Evolutionary conservation across 108 stramenopile species (phyloP).

Genomic region (Discostella stelligeroides): DNA sequence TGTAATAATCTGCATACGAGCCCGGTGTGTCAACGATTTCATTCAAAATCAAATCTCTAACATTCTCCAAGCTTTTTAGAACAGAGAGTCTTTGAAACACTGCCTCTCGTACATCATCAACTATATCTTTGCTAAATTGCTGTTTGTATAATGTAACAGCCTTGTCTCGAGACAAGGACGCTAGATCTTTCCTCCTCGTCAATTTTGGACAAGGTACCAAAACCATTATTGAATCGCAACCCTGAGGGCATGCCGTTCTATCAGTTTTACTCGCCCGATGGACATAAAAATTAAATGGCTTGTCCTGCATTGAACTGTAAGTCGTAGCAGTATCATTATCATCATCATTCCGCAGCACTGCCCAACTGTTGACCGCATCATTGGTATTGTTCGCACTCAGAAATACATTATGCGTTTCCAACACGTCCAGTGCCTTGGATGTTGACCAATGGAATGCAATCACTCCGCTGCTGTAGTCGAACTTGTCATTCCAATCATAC

Average conservation of each 20-base stretch:
- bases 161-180: conserved; percentile 51
- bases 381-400: conserved; percentile 52
- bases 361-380: conserved; percentile 71
- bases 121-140: conserved; percentile 62
- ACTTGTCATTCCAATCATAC: conserved; percentile 81
- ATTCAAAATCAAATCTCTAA: conserved; percentile 58
- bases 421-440: conserved; percentile 44
- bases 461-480: conserved; percentile 79
- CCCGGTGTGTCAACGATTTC: conserved; percentile 81
- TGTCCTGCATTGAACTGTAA: conserved; percentile 5
- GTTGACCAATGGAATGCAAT: conserved; percentile 92
- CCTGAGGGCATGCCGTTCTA: conserved; percentile 70
- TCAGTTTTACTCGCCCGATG: conserved; percentile 80
- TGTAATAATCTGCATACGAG: conserved; percentile 75
- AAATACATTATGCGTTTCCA: conserved; percentile 92
- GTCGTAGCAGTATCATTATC: neutral
- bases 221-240: conserved; percentile 89
- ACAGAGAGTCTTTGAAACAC: conserved; percentile 64
- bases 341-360: conserved; percentile 47
- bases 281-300: conserved; percentile 91
- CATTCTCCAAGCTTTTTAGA: conserved; percentile 48
- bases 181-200: conserved; percentile 42
- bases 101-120: conserved; percentile 48
- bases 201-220: conserved; percentile 71
- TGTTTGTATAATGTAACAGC: conserved; percentile 60